These are phyloP conservation scores for Rhodotorula sp. DNA, from an alignment of 1,284 basidiomycete genomes.

Conservation along the genomic window DNA sequence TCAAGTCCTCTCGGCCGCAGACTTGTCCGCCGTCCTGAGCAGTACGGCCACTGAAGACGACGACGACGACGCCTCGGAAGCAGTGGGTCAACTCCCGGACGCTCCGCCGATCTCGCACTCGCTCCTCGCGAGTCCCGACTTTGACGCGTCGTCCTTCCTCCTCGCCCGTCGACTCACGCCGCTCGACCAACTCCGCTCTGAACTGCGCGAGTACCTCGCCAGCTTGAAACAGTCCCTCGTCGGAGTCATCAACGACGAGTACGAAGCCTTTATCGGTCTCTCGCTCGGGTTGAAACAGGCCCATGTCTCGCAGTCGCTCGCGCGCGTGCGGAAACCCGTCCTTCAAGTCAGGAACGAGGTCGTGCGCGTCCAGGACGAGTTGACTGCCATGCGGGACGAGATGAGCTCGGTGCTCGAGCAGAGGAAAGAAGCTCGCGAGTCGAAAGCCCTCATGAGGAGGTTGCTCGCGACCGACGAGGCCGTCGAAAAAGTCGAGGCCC, in stretches of 20 bases:
- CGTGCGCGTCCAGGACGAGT: constrained; percentile 55
- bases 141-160: constrained; percentile 33
- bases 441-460: constrained; percentile 61
- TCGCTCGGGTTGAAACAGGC: constrained; percentile 41
- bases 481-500: constrained; percentile 44
- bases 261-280: constrained; percentile 93
- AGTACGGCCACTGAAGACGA: neutral
- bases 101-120: constrained; percentile 23
- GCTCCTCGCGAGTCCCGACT: constrained; percentile 16
- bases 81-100: constrained; percentile 23
- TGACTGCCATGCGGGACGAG: constrained; percentile 59
- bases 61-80: neutral
- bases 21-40: constrained; percentile 8
- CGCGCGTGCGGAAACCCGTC: constrained; percentile 37
- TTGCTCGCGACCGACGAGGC: constrained; percentile 43
- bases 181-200: constrained; percentile 31
- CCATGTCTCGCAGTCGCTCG: constrained; percentile 27
- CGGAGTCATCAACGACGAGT: constrained; percentile 93
- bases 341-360: constrained; percentile 62
- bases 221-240: constrained; percentile 87
- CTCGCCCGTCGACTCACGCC: constrained; percentile 32
- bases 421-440: constrained; percentile 70
- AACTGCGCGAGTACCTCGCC: constrained; percentile 80
- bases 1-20: constrained; percentile 19
- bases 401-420: constrained; percentile 74